Base-by-base conservation (phyloP, 2,329 filamentous ascomycete species). In the Pestalotiopsis sp. region DNA sequence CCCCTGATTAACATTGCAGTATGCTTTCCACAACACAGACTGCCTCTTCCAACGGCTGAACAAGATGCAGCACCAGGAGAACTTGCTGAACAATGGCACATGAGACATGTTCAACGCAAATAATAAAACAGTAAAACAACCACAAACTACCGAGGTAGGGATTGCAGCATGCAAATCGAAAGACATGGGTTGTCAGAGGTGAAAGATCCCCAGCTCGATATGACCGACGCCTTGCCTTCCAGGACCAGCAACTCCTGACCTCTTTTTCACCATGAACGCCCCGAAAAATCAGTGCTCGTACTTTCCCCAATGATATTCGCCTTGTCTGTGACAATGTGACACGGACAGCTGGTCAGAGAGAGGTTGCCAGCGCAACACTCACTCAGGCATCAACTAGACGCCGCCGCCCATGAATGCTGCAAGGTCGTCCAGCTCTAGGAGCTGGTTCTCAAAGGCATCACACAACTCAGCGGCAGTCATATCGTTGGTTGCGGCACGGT, bases 361-460 rank as follows among this genome's bases (percentile, higher is more conserved):
- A 20, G 20, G 17, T 52, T 20, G 45, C 45, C 17, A 9, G 31
- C 31, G 7, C 31, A 36, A 52, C 17, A 52, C 27, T 36, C 57
- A 36, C 23, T 6, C 25, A 25, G 13, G 9, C 27, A 5, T 27
- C 23, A 14, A 62, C 17, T 73, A 90, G 70, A 90, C 87, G 69
- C 87, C 87, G 23, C 87, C 87, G 23, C 87, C 87, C 87, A 90
- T 90, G 67, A 90, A 89, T 2, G 87, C 87, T 39, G 87, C 87
- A 12, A 90, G 83, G 73, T 90, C 87, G 70, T 90, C 87, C 6
- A 90, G 80, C 75, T 90, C 87, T 12, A 90, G 80, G 1, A 90
- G 81, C 76, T 90, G 87, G 39, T 86, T 81, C 79, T 90, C 88
- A 73, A 90, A 90, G 0, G 87, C 87, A 14, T 81, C 79, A 73